Percentiles rank a stretch among this genome's conserved stretches.
Conservation (phyloP, 805 yeast genomes). For the Yarrowia sp. region DNA sequence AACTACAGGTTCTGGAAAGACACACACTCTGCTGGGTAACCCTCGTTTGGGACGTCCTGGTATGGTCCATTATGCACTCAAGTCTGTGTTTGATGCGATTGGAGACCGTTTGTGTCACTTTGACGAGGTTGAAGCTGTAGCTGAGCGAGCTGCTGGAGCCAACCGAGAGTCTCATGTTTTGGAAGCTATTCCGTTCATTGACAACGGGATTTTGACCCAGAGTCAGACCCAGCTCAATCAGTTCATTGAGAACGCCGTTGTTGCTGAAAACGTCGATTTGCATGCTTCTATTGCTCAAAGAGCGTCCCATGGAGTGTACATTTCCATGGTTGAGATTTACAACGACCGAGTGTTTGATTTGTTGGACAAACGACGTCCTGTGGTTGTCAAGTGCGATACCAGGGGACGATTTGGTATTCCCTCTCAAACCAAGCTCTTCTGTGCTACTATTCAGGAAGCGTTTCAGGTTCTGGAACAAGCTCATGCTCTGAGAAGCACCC, state of each 20-base stretch:
- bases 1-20: conserved; percentile 54
- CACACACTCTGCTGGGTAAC: conserved; percentile 37
- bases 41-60: conserved; percentile 40
- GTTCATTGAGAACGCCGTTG: conserved; percentile 6
- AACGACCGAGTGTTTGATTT: conserved; percentile 49
- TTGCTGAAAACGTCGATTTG: neutral
- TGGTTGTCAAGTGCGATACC: conserved; percentile 41
- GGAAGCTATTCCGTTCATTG: conserved; percentile 1
- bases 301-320: conserved; percentile 42
- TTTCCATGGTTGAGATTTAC: conserved; percentile 55
- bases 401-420: conserved; percentile 29
- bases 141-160: neutral
- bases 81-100: conserved; percentile 41
- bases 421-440: conserved; percentile 42
- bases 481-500: conserved; percentile 43
- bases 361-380: conserved; percentile 32
- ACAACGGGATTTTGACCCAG: conserved; percentile 8
- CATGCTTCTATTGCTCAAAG: conserved; percentile 1
- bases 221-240: conserved; percentile 2
- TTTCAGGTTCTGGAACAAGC: conserved; percentile 43
- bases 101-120: conserved; percentile 32
- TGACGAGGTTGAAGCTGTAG: conserved; percentile 28
- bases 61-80: conserved; percentile 39
- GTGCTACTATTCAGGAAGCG: conserved; percentile 43
- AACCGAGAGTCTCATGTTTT: conserved; percentile 9